Percentiles rank a stretch among this genome's conserved stretches.
Evolutionary conservation across 192 early-diverging fungal genomes (phyloP).

Genomic region (Allomyces javanicus): DNA sequence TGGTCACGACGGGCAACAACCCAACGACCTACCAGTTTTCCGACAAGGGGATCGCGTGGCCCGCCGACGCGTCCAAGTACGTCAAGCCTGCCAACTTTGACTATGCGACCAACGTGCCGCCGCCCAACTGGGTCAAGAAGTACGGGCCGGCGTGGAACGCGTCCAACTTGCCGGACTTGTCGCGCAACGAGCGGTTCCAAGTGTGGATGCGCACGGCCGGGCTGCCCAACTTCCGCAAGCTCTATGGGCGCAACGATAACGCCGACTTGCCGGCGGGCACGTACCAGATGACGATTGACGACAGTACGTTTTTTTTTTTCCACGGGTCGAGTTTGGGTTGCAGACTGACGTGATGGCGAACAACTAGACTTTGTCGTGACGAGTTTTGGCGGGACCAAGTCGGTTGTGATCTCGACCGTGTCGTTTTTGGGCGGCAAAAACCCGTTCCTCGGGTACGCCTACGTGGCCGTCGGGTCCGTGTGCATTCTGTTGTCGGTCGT

Average conservation of each 20-base stretch:
- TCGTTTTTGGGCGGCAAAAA: conserved; percentile 95
- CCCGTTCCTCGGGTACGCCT: conserved; percentile 85
- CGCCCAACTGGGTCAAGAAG: conserved; percentile 64
- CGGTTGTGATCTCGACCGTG: conserved; percentile 77
- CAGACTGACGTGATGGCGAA: too few species aligned
- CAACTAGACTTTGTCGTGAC: conserved; percentile 73
- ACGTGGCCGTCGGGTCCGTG: conserved; percentile 77
- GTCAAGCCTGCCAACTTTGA: conserved; percentile 14
- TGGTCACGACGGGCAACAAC: conserved; percentile 14
- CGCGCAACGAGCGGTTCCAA: conserved; percentile 60
- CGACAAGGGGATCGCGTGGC: conserved; percentile 69
- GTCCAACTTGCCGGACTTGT: conserved; percentile 38
- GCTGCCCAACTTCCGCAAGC: conserved; percentile 86
- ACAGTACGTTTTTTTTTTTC: conserved; percentile 32
- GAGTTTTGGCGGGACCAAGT: conserved; percentile 84
- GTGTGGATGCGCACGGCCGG: conserved; percentile 98
- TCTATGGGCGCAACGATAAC: conserved; percentile 60
- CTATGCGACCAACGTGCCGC: conserved; percentile 41
- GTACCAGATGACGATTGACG: conserved; percentile 51
- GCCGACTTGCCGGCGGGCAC: conserved; percentile 38
- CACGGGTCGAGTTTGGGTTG: not conserved
- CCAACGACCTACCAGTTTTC: conserved; percentile 32
- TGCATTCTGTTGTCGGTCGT: conserved; percentile 73
- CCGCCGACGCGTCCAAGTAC: conserved; percentile 54
- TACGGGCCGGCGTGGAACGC: conserved; percentile 12